Base-by-base conservation (phyloP, 2,329 filamentous ascomycete genomes). In the Pestalotiopsis sp. region DNA sequence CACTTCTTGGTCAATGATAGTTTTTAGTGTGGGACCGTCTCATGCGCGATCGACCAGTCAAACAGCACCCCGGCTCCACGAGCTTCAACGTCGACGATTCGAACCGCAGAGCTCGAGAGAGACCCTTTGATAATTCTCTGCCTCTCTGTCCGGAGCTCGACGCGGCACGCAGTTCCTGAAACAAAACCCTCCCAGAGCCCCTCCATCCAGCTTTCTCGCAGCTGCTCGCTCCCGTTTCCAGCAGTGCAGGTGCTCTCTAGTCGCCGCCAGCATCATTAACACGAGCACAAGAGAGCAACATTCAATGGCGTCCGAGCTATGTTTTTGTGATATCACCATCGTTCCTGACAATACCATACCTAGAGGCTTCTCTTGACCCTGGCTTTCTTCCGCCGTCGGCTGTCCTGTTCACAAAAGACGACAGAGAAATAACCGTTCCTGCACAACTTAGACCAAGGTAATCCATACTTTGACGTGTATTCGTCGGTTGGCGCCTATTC, bases 251-350 rank as follows among this genome's bases (percentile, higher is more conserved):
- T 17, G 31, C 27, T 39, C 59, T 20, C 31, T n/a, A 36, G 25
- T 17, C 17, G 17, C 36, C 62, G 20, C 39, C 27, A 20, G n/a
- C 62, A 49, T 27, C 14, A 62, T 36, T 62, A 20, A 52, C 20
- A 52, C 45, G 11, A 52, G 11, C 7, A 4, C 41, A n/a, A n/a
- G 45, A n/a, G 17, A 52, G 9, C 45, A 52, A 20, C 20, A 52
- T 63, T 67, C 65, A 67, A 67, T 67, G 65, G 65, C 65, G 65
- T 52, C 65, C 41, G 59, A 63, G 57, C 39, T 55, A 63, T 67
- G 58, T 67, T 58, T 62, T 31, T 63, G 17, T 55, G n/a, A 20
- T 67, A 63, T 20, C 20, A 52, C 36, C 39, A 20, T 39, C 31
- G 41, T 57, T 23, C 57, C n/a, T 65, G 45, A 59, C 45, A 66